Evolutionary conservation across 345 rosid species (phyloP).

Genomic region (Gossypium arboreum): DNA sequence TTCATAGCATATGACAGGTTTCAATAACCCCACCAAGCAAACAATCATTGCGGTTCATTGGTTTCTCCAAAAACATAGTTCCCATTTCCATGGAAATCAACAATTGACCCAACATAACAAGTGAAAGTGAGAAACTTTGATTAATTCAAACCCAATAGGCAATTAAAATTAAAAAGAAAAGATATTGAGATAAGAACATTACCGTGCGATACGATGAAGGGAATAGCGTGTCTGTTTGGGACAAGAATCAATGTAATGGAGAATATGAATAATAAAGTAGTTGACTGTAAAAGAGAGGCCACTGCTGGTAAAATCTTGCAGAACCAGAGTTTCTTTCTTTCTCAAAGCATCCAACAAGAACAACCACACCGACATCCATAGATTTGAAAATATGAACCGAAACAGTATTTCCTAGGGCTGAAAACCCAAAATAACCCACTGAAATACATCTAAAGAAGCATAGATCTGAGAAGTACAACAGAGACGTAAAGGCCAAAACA

Average conservation of each 20-base stretch:
- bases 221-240: slow-evolving; percentile 41
- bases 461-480: too few relatives aligned
- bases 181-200: background rate
- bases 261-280: background rate
- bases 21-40: background rate
- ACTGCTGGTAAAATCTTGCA: background rate
- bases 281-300: background rate
- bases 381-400: too few relatives aligned
- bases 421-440: too few relatives aligned
- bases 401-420: too few relatives aligned
- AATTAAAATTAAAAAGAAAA: background rate
- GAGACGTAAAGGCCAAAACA: too few relatives aligned
- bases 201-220: slow-evolving; percentile 80
- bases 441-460: too few relatives aligned
- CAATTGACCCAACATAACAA: background rate
- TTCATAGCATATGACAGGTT: background rate
- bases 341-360: too few relatives aligned
- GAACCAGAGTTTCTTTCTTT: too few relatives aligned
- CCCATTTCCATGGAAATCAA: background rate
- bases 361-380: too few relatives aligned
- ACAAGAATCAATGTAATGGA: slow-evolving; percentile 11
- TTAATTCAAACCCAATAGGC: background rate
- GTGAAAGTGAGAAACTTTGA: background rate
- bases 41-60: background rate
- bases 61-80: too few relatives aligned